Base-by-base conservation (phyloP, 768 basidiomycete species). In the Suillus variegatus region DNA sequence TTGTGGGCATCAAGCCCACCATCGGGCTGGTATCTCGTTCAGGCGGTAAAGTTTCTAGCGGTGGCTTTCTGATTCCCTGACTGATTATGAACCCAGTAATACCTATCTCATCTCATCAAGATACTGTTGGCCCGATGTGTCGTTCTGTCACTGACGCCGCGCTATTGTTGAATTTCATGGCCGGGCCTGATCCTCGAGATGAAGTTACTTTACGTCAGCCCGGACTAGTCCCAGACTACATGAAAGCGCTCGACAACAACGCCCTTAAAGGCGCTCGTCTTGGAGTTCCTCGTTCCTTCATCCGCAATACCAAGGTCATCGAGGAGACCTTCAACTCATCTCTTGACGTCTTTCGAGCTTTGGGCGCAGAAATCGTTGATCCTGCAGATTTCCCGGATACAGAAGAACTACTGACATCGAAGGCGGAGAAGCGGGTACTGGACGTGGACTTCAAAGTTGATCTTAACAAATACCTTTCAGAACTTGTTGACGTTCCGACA, bases 41-140 rank as follows among this genome's bases (percentile, higher is more conserved):
- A 6, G 77, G 74, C 62, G 80, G 79, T 79, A 65, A 62, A 69
- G 0, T 32, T 61, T 16, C 8, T 20, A 49, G 44, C n/a, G 20
- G 28, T 28, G 60, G 36, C 36, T 38, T 38, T 10, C 36, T 38
- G 36, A 41, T 4, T 36, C 25, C 25, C 38, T 61, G 7, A 18
- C 6, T 40, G 40, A 40, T 7, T 4, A 20, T 9, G 52, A 32
- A 32, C 4, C 80, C 64, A 83, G 87, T 88, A 20, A 77, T 88
- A 18, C 87, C 88, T 1, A 85, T 86, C 25, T 87, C 85, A 1
- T 75, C 73, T 13, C 80, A 86, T 66, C 86, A 88, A 72, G 88
- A 88, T 69, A 84, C 87, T 4, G 78, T 84, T 4, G 88, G 88
- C 0, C 86, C 88, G 0, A 82, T 89, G 72, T 78, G 83, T 5